A percentile compares a stretch with the other conserved stretches of the same genome.
phyloP scores from a whole-genome alignment of 192 early-diverging fungal species.

The Backusella tarrabulga region DNA sequence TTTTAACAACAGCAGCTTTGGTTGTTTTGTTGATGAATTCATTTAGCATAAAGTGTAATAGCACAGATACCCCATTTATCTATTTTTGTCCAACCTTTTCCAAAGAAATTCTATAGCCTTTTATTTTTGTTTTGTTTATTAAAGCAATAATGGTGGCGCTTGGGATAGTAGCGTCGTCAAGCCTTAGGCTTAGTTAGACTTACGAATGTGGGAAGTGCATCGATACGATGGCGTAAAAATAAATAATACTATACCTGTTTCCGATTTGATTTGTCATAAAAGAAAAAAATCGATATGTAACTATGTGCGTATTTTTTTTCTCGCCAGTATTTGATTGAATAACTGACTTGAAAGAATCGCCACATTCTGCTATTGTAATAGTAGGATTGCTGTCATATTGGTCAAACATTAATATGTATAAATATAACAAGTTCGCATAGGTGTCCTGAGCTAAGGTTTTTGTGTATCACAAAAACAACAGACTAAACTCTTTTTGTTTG shows the following conservation, averaged over 20 bases:
- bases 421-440: constrained; percentile 3
- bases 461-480: neutral
- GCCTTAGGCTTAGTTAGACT: neutral
- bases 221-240: neutral
- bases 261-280: neutral
- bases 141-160: neutral
- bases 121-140: neutral
- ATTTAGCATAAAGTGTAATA: neutral
- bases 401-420: constrained; percentile 3
- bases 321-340: neutral
- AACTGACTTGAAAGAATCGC: neutral
- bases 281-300: neutral
- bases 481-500: neutral
- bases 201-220: neutral
- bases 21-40: constrained; percentile 7
- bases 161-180: neutral
- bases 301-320: neutral
- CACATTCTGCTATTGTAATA: neutral
- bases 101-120: neutral
- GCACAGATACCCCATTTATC: neutral
- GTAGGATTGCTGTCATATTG: constrained; percentile 1
- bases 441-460: neutral
- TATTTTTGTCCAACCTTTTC: neutral
- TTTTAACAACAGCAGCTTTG: neutral
- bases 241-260: neutral